phyloP scores from a whole-genome alignment of 441 rosid species.

The Euphorbia corollata region DNA sequence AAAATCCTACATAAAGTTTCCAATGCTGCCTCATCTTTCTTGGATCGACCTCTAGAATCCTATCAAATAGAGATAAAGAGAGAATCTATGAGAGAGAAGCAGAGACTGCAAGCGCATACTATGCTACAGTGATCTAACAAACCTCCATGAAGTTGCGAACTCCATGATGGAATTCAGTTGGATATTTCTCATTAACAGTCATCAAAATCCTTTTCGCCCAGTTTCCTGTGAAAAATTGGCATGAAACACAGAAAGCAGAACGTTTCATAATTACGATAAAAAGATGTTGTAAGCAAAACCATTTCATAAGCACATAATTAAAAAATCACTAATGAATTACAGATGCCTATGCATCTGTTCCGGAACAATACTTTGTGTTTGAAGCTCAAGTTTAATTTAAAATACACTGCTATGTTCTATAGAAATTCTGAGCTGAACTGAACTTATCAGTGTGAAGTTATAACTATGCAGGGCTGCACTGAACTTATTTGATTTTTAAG shows the following conservation, averaged over 20 bases:
- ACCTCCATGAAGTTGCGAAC: conserved; percentile 71
- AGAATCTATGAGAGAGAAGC: conserved; percentile 5
- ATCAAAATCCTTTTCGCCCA: conserved; percentile 66
- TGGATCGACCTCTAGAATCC: conserved; percentile 46
- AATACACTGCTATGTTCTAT: neutral
- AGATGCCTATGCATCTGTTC: neutral
- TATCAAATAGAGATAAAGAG: conserved; percentile 21
- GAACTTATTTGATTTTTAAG: no score
- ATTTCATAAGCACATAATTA: neutral
- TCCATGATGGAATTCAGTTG: conserved; percentile 54
- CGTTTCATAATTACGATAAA: neutral
- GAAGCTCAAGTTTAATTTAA: neutral
- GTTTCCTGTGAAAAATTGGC: conserved; percentile 39
- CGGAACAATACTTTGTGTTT: neutral
- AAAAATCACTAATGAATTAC: neutral
- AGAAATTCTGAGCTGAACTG: no score
- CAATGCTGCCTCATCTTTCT: conserved; percentile 44
- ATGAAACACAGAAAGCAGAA: neutral
- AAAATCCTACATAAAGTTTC: conserved; percentile 52
- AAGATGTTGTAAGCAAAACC: neutral
- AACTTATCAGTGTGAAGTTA: no score
- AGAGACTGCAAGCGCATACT: conserved; percentile 1
- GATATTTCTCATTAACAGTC: conserved; percentile 60
- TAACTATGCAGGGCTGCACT: no score
- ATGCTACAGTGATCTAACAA: conserved; percentile 11